Evolutionary conservation across 306 rosid genomes (phyloP).

Genomic region (Parietaria judaica): DNA sequence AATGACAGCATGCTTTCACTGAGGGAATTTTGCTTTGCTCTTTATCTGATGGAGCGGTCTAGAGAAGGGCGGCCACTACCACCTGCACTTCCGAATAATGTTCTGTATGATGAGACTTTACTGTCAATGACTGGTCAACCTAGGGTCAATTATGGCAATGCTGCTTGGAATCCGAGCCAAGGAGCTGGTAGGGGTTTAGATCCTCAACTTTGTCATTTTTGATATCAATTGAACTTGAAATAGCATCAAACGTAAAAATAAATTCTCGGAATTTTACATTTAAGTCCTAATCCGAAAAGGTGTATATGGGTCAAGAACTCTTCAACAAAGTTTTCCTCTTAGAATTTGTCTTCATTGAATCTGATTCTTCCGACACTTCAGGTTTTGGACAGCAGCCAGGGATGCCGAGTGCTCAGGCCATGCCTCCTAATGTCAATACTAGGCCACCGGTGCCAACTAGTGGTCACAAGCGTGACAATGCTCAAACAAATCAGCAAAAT

Average conservation of each 20-base stretch:
- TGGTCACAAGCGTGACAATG: slow-evolving; percentile 31
- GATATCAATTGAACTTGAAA: background rate
- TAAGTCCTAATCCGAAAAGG: no score
- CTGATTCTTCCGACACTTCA: slow-evolving; percentile 17
- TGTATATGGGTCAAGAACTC: no score
- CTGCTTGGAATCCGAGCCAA: slow-evolving; percentile 58
- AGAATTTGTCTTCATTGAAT: slow-evolving; percentile 15
- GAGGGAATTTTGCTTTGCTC: slow-evolving; percentile 88
- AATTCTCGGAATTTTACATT: no score
- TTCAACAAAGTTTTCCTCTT: background rate
- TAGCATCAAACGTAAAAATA: no score
- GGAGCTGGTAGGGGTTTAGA: slow-evolving; percentile 28
- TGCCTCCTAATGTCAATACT: slow-evolving; percentile 41
- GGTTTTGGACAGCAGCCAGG: slow-evolving; percentile 79
- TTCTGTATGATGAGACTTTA: slow-evolving; percentile 66
- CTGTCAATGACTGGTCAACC: slow-evolving; percentile 77
- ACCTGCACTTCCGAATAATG: slow-evolving; percentile 57
- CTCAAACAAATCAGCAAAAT: slow-evolving; percentile 49
- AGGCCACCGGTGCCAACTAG: slow-evolving; percentile 43
- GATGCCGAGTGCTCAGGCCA: slow-evolving; percentile 41
- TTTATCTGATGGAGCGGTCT: slow-evolving; percentile 86
- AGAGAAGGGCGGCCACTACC: slow-evolving; percentile 94
- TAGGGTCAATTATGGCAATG: slow-evolving; percentile 44
- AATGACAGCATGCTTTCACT: slow-evolving; percentile 96
- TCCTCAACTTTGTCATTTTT: slow-evolving; percentile 11